These are phyloP conservation scores for Pleurotus platypus DNA, from an alignment of 768 basidiomycete genomes.

Conservation along the genomic window DNA sequence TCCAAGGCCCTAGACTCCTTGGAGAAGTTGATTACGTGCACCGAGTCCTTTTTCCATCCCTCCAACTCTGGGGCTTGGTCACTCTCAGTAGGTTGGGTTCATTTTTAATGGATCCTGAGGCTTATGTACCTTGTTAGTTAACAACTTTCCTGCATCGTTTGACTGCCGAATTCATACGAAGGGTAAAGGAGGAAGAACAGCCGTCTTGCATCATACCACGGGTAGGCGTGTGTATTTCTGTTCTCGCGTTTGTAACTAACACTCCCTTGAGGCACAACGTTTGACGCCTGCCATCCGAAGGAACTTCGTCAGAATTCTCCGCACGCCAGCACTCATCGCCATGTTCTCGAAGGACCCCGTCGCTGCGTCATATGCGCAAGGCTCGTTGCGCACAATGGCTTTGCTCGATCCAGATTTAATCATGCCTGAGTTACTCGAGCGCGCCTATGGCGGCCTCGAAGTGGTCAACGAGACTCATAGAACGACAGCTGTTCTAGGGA, in stretches of 20 bases:
- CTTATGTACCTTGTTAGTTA: slow-evolving; percentile 33
- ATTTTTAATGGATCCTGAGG: neutral
- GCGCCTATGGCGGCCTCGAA: slow-evolving; percentile 89
- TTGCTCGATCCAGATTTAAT: slow-evolving; percentile 79
- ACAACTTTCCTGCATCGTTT: slow-evolving; percentile 72
- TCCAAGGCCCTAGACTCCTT: slow-evolving; percentile 86
- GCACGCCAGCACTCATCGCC: slow-evolving; percentile 84
- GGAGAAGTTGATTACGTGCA: slow-evolving; percentile 84
- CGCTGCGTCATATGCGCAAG: slow-evolving; percentile 79
- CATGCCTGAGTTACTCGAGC: slow-evolving; percentile 88
- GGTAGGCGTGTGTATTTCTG: slow-evolving; percentile 31
- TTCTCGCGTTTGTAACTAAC: neutral
- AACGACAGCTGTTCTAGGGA: slow-evolving; percentile 86
- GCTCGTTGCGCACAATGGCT: slow-evolving; percentile 73
- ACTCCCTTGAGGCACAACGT: slow-evolving; percentile 52
- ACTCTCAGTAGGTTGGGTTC: slow-evolving; percentile 37
- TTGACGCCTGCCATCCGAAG: slow-evolving; percentile 79
- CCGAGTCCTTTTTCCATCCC: slow-evolving; percentile 94
- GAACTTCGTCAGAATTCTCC: slow-evolving; percentile 75
- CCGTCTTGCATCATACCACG: slow-evolving; percentile 75
- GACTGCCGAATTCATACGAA: slow-evolving; percentile 72
- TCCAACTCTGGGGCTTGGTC: slow-evolving; percentile 90
- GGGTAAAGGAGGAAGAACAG: slow-evolving; percentile 77
- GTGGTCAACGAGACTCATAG: slow-evolving; percentile 93
- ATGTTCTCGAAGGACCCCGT: slow-evolving; percentile 88